Conservation (phyloP, 345 rosid genomes). For the Heritiera littoralis region DNA sequence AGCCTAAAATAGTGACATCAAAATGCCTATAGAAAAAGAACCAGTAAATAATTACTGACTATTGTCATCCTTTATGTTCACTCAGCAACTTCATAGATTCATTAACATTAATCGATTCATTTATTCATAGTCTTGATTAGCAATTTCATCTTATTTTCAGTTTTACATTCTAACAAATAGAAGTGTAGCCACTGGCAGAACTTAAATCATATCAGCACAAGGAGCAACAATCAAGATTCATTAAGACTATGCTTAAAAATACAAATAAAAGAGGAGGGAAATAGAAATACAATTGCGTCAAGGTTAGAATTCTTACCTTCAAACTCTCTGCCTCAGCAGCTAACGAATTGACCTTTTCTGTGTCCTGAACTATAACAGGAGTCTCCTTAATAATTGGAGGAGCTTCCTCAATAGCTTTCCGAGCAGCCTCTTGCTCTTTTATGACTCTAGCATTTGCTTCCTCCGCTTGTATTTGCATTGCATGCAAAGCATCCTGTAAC, state of each 20-base stretch:
- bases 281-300: not conserved
- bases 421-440: slow-evolving; percentile 87
- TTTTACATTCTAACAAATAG: not conserved
- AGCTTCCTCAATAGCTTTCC: slow-evolving; percentile 94
- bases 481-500: slow-evolving; percentile 75
- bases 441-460: slow-evolving; percentile 80
- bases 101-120: not conserved
- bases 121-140: not conserved
- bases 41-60: not conserved
- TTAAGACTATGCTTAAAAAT: not conserved
- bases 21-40: not conserved
- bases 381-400: slow-evolving; percentile 96
- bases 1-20: slow-evolving; percentile 3
- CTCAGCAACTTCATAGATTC: slow-evolving; percentile 1
- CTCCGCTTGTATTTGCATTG: slow-evolving; percentile 78
- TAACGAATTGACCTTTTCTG: slow-evolving; percentile 71
- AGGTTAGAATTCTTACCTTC: slow-evolving; percentile 54
- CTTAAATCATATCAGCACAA: not conserved
- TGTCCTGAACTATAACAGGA: slow-evolving; percentile 90
- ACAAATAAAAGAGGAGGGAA: not conserved
- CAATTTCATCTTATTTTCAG: slow-evolving; percentile 12
- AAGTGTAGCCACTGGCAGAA: slow-evolving; percentile 6
- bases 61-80: not conserved
- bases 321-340: slow-evolving; percentile 74
- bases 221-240: not conserved